A percentile compares a stretch with the other conserved stretches of the same genome.
Evolutionary conservation across 208 protist genomes (phyloP).

Genomic region (Trypanosoma cruzi): DNA sequence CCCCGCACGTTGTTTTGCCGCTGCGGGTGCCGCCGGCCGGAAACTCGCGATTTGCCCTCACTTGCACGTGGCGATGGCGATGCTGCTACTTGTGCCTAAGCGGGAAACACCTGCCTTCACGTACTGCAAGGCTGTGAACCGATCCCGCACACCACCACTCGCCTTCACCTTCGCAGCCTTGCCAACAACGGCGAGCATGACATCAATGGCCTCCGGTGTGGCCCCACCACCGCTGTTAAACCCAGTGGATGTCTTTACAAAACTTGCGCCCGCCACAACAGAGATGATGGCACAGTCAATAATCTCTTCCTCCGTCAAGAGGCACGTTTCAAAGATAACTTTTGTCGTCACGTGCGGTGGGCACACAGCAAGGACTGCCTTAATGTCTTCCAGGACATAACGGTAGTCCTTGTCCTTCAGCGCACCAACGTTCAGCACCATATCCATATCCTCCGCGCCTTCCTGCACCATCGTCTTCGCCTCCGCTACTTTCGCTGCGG

Average conservation of each 20-base stretch:
- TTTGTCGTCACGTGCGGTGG: slow-evolving; percentile 48
- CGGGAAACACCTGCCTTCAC: slow-evolving; percentile 78
- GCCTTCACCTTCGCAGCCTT: slow-evolving; percentile 86
- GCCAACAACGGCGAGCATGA: slow-evolving; percentile 93
- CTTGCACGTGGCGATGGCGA: slow-evolving; percentile 57
- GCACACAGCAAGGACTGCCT: slow-evolving; percentile 60
- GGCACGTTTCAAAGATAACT: slow-evolving; percentile 95
- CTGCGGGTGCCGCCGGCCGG: too few species aligned
- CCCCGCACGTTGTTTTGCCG: too few species aligned
- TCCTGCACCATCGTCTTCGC: slow-evolving; percentile 51
- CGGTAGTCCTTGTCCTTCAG: slow-evolving; percentile 88
- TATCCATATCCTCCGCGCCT: slow-evolving; percentile 95
- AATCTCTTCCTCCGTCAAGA: slow-evolving; percentile 88
- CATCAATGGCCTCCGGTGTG: slow-evolving; percentile 80
- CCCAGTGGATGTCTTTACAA: slow-evolving; percentile 96
- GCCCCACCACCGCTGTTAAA: slow-evolving; percentile 88
- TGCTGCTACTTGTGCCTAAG: slow-evolving; percentile 93
- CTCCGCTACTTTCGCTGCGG: slow-evolving; percentile 86
- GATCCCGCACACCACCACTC: slow-evolving; percentile 90
- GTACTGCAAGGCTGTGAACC: slow-evolving; percentile 73
- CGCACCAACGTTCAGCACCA: slow-evolving; percentile 94
- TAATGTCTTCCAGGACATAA: slow-evolving; percentile 89
- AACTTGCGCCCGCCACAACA: slow-evolving; percentile 86
- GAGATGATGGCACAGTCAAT: slow-evolving; percentile 89
- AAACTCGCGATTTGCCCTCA: neutral